These are phyloP conservation scores for Coemansia sp. DNA, from an alignment of 192 early-diverging fungal genomes.

Conservation along the genomic window DNA sequence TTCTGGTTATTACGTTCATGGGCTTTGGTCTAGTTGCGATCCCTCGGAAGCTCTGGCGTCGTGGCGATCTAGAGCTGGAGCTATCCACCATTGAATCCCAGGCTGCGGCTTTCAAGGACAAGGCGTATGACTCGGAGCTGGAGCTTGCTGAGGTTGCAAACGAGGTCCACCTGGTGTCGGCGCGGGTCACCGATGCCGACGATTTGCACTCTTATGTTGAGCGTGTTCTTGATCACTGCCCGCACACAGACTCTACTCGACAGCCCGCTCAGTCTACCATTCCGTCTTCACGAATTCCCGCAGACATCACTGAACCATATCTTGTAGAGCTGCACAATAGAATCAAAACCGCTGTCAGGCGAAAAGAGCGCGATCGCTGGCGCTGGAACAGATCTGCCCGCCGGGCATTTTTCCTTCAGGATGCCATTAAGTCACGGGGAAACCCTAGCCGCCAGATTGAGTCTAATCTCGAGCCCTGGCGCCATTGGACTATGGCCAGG, in stretches of 20 bases:
- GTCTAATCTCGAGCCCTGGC: constrained; percentile 57
- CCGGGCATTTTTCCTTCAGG: constrained; percentile 81
- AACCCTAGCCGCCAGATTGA: constrained; percentile 64
- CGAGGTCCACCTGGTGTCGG: constrained; percentile 34
- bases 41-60: constrained; percentile 82
- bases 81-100: constrained; percentile 66
- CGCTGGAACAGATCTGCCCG: constrained; percentile 72
- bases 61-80: constrained; percentile 61
- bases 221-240: constrained; percentile 60
- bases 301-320: constrained; percentile 60
- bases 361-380: constrained; percentile 74
- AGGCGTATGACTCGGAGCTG: constrained; percentile 75
- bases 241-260: constrained; percentile 10
- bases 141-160: constrained; percentile 67
- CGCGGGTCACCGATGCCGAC: constrained; percentile 40
- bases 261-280: not conserved
- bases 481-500: constrained; percentile 42
- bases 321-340: constrained; percentile 67
- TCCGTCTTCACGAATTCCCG: constrained; percentile 46
- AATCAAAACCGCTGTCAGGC: constrained; percentile 68
- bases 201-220: constrained; percentile 65
- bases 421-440: constrained; percentile 69
- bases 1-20: constrained; percentile 85
- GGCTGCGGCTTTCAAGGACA: constrained; percentile 75
- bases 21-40: constrained; percentile 91